phyloP scores from a whole-genome alignment of 371 early-diverging fungal genomes.

The Saksenaea vasiformis region DNA sequence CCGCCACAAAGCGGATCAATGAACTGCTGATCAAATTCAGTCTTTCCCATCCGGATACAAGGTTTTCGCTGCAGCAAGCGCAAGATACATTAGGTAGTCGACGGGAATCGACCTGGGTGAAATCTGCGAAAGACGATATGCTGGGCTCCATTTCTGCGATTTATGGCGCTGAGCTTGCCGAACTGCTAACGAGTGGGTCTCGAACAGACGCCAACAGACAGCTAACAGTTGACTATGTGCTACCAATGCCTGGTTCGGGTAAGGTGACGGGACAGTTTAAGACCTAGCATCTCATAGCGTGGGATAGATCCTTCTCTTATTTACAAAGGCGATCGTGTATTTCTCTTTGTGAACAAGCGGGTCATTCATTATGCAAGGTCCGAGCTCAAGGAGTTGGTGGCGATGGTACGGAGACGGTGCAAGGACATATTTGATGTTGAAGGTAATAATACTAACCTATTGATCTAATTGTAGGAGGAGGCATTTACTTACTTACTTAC shows the following conservation, averaged over 20 bases:
- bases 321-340: conserved; percentile 38
- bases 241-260: conserved; percentile 37
- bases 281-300: not conserved
- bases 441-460: conserved; percentile 9
- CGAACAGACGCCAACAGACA: not conserved
- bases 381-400: conserved; percentile 36
- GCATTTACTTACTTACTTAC: no score
- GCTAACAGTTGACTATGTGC: conserved; percentile 4
- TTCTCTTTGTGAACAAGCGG: conserved; percentile 41
- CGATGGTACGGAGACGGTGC: conserved; percentile 23
- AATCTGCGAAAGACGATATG: conserved; percentile 21
- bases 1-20: conserved; percentile 23
- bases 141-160: conserved; percentile 18
- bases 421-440: conserved; percentile 13
- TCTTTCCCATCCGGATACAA: conserved; percentile 31
- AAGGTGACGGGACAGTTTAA: not conserved
- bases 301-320: conserved; percentile 28
- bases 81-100: conserved; percentile 16
- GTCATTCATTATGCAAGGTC: conserved; percentile 40
- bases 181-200: conserved; percentile 19
- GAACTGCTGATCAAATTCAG: conserved; percentile 31
- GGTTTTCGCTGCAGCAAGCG: conserved; percentile 29
- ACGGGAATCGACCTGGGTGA: conserved; percentile 24
- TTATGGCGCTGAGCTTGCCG: conserved; percentile 22
- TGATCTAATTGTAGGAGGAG: not conserved